Percentiles rank a stretch among this genome's conserved stretches.
Conservation (phyloP, 768 basidiomycete species). For the Trametes coccinea region DNA sequence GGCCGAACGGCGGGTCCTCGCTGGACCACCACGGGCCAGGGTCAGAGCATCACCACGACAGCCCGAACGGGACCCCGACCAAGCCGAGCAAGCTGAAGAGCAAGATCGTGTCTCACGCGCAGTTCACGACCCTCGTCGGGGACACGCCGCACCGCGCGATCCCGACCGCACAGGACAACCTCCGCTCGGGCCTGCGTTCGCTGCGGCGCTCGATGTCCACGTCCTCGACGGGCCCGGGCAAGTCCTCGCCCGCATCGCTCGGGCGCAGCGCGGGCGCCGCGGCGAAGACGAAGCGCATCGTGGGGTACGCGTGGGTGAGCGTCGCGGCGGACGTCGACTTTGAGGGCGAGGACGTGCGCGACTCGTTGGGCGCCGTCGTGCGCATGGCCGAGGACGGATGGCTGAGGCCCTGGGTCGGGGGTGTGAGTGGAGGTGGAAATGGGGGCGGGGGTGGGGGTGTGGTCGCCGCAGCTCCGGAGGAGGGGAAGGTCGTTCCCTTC, state of each 20-base stretch:
- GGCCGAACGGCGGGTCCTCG: constrained; percentile 31
- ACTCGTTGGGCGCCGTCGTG: constrained; percentile 44
- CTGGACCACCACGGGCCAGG: neutral
- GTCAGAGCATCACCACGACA: neutral
- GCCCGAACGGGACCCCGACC: neutral
- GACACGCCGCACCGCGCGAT: constrained; percentile 64
- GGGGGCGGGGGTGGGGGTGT: constrained; percentile 19
- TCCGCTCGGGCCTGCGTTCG: constrained; percentile 70
- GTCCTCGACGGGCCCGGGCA: neutral
- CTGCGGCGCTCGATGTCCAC: constrained; percentile 39
- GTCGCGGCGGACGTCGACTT: constrained; percentile 79
- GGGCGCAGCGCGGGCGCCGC: neutral
- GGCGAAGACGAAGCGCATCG: constrained; percentile 36
- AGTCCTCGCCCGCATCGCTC: constrained; percentile 6
- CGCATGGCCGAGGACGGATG: constrained; percentile 40
- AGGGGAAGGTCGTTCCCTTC: constrained; percentile 48
- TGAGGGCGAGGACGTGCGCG: constrained; percentile 74
- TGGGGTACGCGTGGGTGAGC: constrained; percentile 84
- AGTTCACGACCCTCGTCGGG: constrained; percentile 83
- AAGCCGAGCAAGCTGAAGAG: constrained; percentile 19
- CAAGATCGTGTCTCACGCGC: constrained; percentile 33
- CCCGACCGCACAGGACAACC: constrained; percentile 70
- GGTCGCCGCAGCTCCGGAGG: constrained; percentile 20
- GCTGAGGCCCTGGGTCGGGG: constrained; percentile 44
- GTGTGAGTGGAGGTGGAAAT: constrained; percentile 25